These are phyloP conservation scores for Trametes gibbosa DNA, from an alignment of 768 basidiomycete genomes.

Conservation along the genomic window DNA sequence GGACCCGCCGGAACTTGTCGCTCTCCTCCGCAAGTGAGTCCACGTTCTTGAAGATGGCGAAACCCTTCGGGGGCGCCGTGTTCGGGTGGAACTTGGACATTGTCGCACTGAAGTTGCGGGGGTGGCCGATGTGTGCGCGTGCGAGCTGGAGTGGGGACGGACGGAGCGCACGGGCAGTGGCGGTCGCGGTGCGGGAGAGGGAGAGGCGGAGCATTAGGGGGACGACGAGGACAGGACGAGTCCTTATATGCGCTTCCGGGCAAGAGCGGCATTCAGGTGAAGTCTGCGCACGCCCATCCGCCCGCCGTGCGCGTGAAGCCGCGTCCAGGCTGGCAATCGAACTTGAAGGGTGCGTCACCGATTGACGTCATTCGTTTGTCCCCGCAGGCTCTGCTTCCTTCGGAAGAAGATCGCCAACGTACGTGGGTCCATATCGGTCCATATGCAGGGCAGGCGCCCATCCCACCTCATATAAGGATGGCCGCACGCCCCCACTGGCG, in stretches of 20 bases:
- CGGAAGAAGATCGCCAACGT: too few species aligned
- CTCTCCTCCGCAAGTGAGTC: slow-evolving; percentile 24
- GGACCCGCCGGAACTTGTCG: slow-evolving; percentile 28
- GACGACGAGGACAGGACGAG: neutral
- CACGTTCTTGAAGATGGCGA: slow-evolving; percentile 26
- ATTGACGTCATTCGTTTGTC: too few species aligned
- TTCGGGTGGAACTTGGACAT: slow-evolving; percentile 25
- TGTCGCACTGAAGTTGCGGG: slow-evolving; percentile 8
- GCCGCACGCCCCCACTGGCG: too few species aligned
- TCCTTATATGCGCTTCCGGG: neutral
- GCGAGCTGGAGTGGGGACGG: neutral
- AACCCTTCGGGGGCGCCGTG: slow-evolving; percentile 28
- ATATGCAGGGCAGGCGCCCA: too few species aligned
- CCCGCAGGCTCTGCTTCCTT: too few species aligned
- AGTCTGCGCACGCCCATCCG: too few species aligned
- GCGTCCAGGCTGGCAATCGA: too few species aligned
- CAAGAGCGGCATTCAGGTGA: neutral
- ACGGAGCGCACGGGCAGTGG: neutral
- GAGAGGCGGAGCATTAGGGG: slow-evolving; percentile 5
- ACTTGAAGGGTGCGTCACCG: too few species aligned
- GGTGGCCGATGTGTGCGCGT: neutral
- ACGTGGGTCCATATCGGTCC: too few species aligned
- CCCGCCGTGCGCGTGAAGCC: too few species aligned
- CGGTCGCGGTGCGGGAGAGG: neutral
- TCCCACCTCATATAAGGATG: too few species aligned